Evolutionary conservation across 768 basidiomycete species (phyloP).

Genomic region (Auriculariales sp.): DNA sequence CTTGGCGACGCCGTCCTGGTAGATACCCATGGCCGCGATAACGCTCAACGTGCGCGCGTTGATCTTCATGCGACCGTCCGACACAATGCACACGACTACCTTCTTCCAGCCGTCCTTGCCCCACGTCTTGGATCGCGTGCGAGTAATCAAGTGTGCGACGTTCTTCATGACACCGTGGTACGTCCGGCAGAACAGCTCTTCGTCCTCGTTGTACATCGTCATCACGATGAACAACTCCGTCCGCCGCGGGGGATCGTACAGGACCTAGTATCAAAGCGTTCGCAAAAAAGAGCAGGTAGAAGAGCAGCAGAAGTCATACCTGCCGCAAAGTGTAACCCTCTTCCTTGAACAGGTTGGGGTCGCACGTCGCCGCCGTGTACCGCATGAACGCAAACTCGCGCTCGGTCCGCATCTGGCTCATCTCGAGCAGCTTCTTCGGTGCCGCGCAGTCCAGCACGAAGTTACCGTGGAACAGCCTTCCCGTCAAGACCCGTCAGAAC

Average conservation of each 20-base stretch:
- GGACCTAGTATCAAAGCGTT: too few species aligned
- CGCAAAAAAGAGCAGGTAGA: too few species aligned
- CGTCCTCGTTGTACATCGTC: slow-evolving; percentile 96
- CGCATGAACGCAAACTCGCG: slow-evolving; percentile 94
- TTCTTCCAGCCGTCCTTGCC: slow-evolving; percentile 98
- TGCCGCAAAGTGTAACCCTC: slow-evolving; percentile 79
- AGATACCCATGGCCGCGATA: slow-evolving; percentile 85
- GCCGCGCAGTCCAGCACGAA: slow-evolving; percentile 84
- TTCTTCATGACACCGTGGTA: slow-evolving; percentile 98
- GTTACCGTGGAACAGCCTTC: slow-evolving; percentile 79
- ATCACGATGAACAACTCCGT: slow-evolving; percentile 96
- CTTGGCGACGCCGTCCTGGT: slow-evolving; percentile 89
- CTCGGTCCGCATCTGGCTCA: slow-evolving; percentile 61
- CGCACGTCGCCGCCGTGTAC: slow-evolving; percentile 89
- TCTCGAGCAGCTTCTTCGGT: slow-evolving; percentile 78
- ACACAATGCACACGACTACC: slow-evolving; percentile 86
- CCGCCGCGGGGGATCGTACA: slow-evolving; percentile 78
- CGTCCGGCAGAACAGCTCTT: slow-evolving; percentile 77
- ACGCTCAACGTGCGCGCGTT: slow-evolving; percentile 72
- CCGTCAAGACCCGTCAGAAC: not conserved
- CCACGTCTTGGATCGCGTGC: slow-evolving; percentile 87
- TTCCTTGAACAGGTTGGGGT: slow-evolving; percentile 82
- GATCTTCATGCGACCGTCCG: slow-evolving; percentile 75
- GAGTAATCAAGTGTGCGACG: slow-evolving; percentile 69
- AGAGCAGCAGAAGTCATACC: too few species aligned